Base-by-base conservation (phyloP, 2,329 filamentous ascomycete species). In the Annulohypoxylon truncatum region DNA sequence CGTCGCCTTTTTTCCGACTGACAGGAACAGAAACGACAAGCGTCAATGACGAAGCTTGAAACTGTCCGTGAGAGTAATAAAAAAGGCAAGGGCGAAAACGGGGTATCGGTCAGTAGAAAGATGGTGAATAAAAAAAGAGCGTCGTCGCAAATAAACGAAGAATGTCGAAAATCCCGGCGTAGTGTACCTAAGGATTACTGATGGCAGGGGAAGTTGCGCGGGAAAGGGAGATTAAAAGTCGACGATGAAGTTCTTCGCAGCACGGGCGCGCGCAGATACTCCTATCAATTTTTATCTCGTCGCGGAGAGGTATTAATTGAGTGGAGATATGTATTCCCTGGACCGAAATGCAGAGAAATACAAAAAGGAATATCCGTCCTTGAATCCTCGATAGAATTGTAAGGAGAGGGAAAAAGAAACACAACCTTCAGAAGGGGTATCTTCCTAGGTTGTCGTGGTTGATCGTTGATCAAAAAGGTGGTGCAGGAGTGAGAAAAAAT, bases 301-400 rank as follows among this genome's bases (percentile, higher is more conserved):
- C 70, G 71, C 69, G 66, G 66, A 44, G 55, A 67, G 62, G 61
- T 66, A 72, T 69, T 66, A 68, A 67, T 60, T 69, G 69, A 68
- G 70, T 60, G 66, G 66, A 68, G 67, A 71, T 60, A 48, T 42
- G 65, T 70, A 69, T 71, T 68, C 72, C 70, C 73, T 74, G 72
- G 70, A 72, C 72, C 61, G 53, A 67, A 74, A 75, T 72, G 56
- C 74, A 74, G 71, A 75, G 72, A 72, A 46, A 72, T 67, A 72
- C 71, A 71, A 52, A 31, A 57, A 60, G 24, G 24, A 56, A 52
- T 58, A 51, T 70, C 72, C 68, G 70, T 71, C 73, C 71, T 74
- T 61, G 66, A 72, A 69, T 71, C 73, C 71, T 74, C 63, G 66
- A 72, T 72, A 61, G 24, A 64, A 46, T 54, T 22, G 26, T 60